A percentile compares a stretch with the other conserved stretches of the same genome.
phyloP scores from a whole-genome alignment of 1,139 yeast genomes.

The Geotrichum europaeum region DNA sequence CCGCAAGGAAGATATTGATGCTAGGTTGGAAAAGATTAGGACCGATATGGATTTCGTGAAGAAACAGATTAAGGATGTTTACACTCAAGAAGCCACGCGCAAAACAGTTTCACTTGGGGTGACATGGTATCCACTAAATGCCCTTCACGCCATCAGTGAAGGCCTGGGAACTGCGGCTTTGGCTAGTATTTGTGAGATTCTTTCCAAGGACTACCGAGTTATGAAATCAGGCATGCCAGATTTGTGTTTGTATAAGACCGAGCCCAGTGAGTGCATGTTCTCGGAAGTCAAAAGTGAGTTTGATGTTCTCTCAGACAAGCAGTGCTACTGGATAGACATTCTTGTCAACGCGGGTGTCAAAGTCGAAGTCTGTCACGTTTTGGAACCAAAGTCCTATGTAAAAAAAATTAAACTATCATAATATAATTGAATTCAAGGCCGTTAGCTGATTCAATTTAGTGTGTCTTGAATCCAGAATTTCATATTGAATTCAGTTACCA shows the following conservation, averaged over 20 bases:
- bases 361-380: conserved; percentile 35
- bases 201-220: conserved; percentile 30
- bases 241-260: conserved; percentile 32
- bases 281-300: conserved; percentile 36
- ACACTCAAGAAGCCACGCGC: conserved; percentile 15
- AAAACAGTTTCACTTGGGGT: conserved; percentile 30
- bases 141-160: conserved; percentile 27
- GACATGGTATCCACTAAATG: conserved; percentile 31
- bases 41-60: conserved; percentile 12
- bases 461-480: background rate
- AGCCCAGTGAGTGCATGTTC: conserved; percentile 12
- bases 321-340: conserved; percentile 36
- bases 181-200: conserved; percentile 25
- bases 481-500: background rate
- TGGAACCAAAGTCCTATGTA: conserved; percentile 17
- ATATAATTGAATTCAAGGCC: too few relatives aligned
- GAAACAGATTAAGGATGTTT: conserved; percentile 11
- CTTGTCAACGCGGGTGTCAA: conserved; percentile 28
- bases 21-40: conserved; percentile 18
- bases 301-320: conserved; percentile 37
- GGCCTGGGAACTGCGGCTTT: conserved; percentile 29
- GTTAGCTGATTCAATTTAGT: too few relatives aligned
- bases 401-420: conserved; percentile 15
- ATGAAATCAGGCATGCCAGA: conserved; percentile 37
- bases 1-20: conserved; percentile 22